Base-by-base conservation (phyloP, 192 early-diverging fungal genomes). In the Cetraspora pellucida region DNA sequence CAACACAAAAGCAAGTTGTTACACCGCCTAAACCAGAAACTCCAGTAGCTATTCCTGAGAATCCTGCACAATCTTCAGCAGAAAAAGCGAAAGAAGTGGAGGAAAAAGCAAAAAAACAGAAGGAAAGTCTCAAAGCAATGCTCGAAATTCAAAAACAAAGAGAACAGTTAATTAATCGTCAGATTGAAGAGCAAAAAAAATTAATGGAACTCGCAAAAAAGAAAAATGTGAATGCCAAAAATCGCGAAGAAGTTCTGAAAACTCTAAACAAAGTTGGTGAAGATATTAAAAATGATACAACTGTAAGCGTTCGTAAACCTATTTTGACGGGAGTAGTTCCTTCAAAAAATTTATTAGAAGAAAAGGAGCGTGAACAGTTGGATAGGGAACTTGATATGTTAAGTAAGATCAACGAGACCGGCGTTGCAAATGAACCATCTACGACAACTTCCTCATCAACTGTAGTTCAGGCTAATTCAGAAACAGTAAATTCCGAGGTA, bases 141-240 rank as follows among this genome's bases (percentile, higher is more conserved):
- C 73, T 81, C 37, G 86, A 90, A 54, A 76, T 87, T 49, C 87
- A 89, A 74, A 87, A 85, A 60, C 83, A 91, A 73, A 88, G 88
- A 78, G 86, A 85, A 23, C 81, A 84, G 13, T 78, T 91, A 11
- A 83, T 90, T 21, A 82, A 85, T 17, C 81, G 82, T 17, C 89
- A 92, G 61, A 84, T 91, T n/a, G 88, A 91, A 43, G 85, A 87
- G 60, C 87, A 91, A 72, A 91, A 91, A 57, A 54, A 81, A 59
- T 76, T 92, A 10, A 65, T 92, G 80, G 85, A 86, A 54, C 63
- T 88, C 17, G 82, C 81, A 8, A 81, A 81, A 45, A 89, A 89
- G 67, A 86, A 63, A 19, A 81, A 87, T 81, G 84, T 84, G 0
- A 75, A 84, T 45, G 43, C 81, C 30, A 79, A 83, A 44, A 82